A percentile compares a stretch with the other conserved stretches of the same genome.
Conservation (phyloP, 2,329 filamentous ascomycete species). For the Xylariales sp. region DNA sequence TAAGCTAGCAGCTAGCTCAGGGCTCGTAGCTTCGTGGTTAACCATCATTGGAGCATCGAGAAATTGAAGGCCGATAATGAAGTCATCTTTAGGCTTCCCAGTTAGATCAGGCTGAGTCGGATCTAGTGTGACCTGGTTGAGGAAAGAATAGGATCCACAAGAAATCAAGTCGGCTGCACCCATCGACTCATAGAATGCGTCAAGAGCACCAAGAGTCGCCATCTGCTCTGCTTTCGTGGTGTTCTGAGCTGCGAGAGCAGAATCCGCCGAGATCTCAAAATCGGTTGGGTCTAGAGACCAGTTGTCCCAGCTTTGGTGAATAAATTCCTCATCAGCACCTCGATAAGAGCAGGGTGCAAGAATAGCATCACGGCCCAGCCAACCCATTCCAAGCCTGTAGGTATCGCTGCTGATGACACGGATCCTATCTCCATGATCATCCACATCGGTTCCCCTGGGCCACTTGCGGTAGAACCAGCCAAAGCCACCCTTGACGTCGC, state of each 20-base stretch:
- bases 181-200: constrained; percentile 51
- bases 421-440: constrained; percentile 62
- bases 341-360: constrained; percentile 29
- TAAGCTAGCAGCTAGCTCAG: constrained; percentile 26
- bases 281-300: constrained; percentile 64
- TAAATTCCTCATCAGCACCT: constrained; percentile 55
- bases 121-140: constrained; percentile 48
- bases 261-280: constrained; percentile 41
- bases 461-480: constrained; percentile 84
- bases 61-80: constrained; percentile 40
- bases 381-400: constrained; percentile 74
- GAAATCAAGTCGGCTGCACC: constrained; percentile 64
- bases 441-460: constrained; percentile 66
- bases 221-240: constrained; percentile 6
- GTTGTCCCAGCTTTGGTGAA: constrained; percentile 61
- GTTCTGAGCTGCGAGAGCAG: constrained; percentile 33
- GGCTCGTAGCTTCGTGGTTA: constrained; percentile 24
- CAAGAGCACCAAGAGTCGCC: constrained; percentile 34
- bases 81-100: constrained; percentile 44
- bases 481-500: constrained; percentile 80
- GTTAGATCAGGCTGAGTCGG: constrained; percentile 55
- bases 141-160: constrained; percentile 38
- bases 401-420: constrained; percentile 80
- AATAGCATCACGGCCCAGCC: constrained; percentile 60
- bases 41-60: constrained; percentile 39